Evolutionary conservation across 495 filamentous ascomycete species (phyloP), one percentile per base, ranked within the genome.

Genomic region (Lindgomyces ingoldianus): DNA sequence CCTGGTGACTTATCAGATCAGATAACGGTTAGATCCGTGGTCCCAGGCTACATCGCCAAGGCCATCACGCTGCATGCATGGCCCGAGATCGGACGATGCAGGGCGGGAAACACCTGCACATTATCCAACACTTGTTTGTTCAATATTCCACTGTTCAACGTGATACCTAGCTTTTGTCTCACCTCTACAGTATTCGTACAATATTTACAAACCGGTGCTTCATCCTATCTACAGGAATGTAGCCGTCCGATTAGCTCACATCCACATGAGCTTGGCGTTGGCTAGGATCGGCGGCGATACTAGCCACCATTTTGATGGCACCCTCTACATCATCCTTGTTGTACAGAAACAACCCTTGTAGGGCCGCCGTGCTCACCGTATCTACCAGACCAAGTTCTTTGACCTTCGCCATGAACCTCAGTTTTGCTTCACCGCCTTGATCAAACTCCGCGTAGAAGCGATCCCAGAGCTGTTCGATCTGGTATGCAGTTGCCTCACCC

Each of bases 341-440:
- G 71, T 93, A 95, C 74, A 97, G 78, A 74, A 98, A 97, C 55
- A 97, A 72, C 1, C 94, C 94, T 76, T 98, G 94, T 33, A 97
- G 83, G 6, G 91, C 89, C 19, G 94, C 94, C 1, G 92, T 89
- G 64, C 92, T 97, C 6, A 89, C 88, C 53, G 82, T 78, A 52
- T 85, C 83, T 16, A 84, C 71, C 52, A 85, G 63, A 2, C 81
- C 80, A 19, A 85, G 76, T 42, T 79, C 74, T 48, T 79, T 74
- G 14, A 85, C 77, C 39, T 77, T 79, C 39, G 76, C 64, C 63
- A 84, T 67, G 71, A 86, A 86, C 9, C 70, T 65, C 54, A 74
- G 72, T 56, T 79, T 83, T 9, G 80, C 78, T 1, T 75, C 70
- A 11, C 84, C 86, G 51, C 86, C 81, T 12, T 72, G 55, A 68